Evolutionary conservation across 2,329 filamentous ascomycete species (phyloP).

Genomic region (Annulohypoxylon truncatum): DNA sequence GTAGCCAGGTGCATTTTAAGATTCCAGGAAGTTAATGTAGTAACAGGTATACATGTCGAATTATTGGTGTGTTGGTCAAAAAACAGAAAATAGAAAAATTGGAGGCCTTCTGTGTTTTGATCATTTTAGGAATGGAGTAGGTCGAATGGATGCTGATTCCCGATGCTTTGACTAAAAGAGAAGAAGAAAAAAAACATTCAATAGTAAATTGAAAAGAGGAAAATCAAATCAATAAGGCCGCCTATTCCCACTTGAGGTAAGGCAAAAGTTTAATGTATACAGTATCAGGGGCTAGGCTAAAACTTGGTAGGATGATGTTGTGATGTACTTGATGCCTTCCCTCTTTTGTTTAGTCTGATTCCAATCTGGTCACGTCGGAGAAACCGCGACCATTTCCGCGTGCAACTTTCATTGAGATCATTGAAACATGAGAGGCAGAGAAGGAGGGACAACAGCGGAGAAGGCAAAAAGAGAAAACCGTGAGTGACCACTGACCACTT

Average conservation of each 20-base stretch:
- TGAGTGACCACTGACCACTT: neutral
- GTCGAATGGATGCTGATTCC: conserved; percentile 14
- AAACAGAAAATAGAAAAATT: conserved; percentile 7
- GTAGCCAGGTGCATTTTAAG: conserved; percentile 1
- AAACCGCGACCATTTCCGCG: conserved; percentile 28
- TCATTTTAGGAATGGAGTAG: conserved; percentile 26
- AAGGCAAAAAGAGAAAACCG: neutral
- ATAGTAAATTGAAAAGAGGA: neutral
- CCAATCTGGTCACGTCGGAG: conserved; percentile 29
- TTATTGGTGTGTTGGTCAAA: conserved; percentile 14
- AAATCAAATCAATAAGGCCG: conserved; percentile 16
- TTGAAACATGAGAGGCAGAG: neutral
- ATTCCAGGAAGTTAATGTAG: conserved; percentile 12
- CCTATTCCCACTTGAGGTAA: conserved; percentile 1
- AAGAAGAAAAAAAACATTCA: neutral
- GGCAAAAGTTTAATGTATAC: conserved; percentile 18
- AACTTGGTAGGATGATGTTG: conserved; percentile 22
- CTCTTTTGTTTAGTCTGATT: conserved; percentile 24
- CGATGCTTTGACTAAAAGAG: conserved; percentile 21
- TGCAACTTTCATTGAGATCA: conserved; percentile 21
- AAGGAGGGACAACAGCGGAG: conserved; percentile 7
- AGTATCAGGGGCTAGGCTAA: conserved; percentile 30
- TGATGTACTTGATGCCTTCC: conserved; percentile 27
- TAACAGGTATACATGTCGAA: conserved; percentile 3
- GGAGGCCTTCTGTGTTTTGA: conserved; percentile 18